Evolutionary conservation across 164 flowering plant genomes (phyloP).

Genomic region (Tetrastigma voinierianum): DNA sequence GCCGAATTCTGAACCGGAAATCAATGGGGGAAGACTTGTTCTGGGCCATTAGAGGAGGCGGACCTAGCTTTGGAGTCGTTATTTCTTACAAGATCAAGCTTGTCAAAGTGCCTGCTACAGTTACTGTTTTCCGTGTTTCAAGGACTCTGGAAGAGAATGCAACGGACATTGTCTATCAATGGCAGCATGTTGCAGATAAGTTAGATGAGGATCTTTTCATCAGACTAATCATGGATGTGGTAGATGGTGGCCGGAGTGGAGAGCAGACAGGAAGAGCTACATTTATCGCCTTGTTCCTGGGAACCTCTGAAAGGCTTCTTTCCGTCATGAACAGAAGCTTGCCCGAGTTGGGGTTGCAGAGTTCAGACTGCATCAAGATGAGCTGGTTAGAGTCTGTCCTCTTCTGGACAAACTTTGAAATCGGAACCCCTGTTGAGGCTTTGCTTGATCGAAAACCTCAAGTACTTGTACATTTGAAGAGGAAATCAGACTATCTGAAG

Average conservation of each 20-base stretch:
- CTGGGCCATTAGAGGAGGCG: conserved; percentile 49
- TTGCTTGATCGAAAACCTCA: no score
- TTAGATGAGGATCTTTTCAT: conserved; percentile 30
- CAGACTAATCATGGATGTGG: conserved; percentile 21
- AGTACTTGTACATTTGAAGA: neutral
- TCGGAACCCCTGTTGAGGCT: neutral
- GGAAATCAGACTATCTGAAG: conserved; percentile 17
- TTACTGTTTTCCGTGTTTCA: conserved; percentile 27
- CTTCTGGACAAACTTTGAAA: neutral
- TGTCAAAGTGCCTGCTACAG: conserved; percentile 27
- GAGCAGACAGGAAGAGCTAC: conserved; percentile 17
- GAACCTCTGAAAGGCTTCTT: conserved; percentile 19
- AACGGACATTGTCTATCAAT: conserved; percentile 18
- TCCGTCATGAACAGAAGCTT: conserved; percentile 22
- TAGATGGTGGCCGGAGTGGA: neutral
- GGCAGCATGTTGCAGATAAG: conserved; percentile 28
- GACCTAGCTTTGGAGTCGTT: conserved; percentile 43
- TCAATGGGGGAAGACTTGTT: conserved; percentile 46
- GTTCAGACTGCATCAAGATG: conserved; percentile 24
- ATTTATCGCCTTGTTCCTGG: conserved; percentile 31
- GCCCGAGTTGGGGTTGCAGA: conserved; percentile 30
- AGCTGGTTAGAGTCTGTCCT: conserved; percentile 33
- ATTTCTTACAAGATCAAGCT: conserved; percentile 32
- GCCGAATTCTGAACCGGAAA: conserved; percentile 27
- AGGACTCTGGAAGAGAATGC: conserved; percentile 24